Evolutionary conservation across 2,329 filamentous ascomycete species (phyloP), one percentile per base, ranked within the genome.

Genomic region (Aureobasidium zeae): DNA sequence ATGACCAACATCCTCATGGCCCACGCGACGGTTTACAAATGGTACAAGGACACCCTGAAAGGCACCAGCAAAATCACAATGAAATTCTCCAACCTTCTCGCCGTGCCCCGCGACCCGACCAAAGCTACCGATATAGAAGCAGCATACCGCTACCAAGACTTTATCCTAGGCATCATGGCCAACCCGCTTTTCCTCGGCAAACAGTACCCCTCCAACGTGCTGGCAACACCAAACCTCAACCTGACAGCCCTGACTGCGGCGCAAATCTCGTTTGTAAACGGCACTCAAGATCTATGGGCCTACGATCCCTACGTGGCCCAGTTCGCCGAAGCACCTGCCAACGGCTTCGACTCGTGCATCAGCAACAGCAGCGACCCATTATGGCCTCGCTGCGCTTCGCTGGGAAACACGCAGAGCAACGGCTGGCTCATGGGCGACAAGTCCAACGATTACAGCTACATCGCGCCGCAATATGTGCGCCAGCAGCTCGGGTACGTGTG

Each of bases 381-480:
- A 15, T 58, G 51, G 37, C 60, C 60, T 5, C 38, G 36, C 16
- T 63, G 60, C 43, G 55, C 55, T 36, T 57, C 57, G 36, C 49
- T 52, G 2, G 53, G 55, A 12, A 56, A 57, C 16, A 39, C 51
- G 3, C 55, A 58, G 20, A 37, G 49, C 20, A 38, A 29, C 8
- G 58, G 58, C 21, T 63, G 59, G 60, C 51, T 52, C 16, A 53
- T 60, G n/a, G 59, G 60, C n/a, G 75, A 77, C 48, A 63, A 66
- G 12, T 75, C 72, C 2, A 61, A 74, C 24, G 65, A 65, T 2
- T 76, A 77, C 52, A 68, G 73, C 12, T 77, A 78, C 57, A 71
- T 72, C 21, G 72, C 76, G 0, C 76, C 76, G 0, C 66, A 64
- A 2, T 78, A 76, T 50, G 65, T 81, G n/a, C 67, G 72, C 39